phyloP scores from a whole-genome alignment of 495 filamentous ascomycete genomes.

The Penicillium maclennaniae region DNA sequence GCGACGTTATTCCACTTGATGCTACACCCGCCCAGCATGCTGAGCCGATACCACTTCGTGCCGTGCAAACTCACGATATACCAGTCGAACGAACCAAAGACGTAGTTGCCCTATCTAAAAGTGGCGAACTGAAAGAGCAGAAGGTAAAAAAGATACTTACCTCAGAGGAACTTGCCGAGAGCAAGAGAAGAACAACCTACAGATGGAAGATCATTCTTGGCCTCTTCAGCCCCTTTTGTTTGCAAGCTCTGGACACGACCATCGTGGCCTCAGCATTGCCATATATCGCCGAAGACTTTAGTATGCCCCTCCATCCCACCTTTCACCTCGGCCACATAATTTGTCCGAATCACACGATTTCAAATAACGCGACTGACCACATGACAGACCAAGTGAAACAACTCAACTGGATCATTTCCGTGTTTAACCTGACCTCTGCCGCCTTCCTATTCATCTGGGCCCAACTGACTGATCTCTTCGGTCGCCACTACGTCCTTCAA shows the following conservation, averaged over 20 bases:
- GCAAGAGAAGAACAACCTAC: slow-evolving; percentile 27
- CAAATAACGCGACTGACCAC: neutral
- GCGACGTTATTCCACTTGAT: no score
- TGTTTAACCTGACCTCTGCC: slow-evolving; percentile 58
- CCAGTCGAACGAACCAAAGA: no score
- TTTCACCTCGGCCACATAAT: no score
- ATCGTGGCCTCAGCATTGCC: slow-evolving; percentile 58
- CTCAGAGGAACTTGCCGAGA: slow-evolving; percentile 10
- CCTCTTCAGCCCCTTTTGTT: slow-evolving; percentile 48
- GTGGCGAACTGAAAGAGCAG: no score
- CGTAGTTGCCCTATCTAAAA: no score
- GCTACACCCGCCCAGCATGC: no score
- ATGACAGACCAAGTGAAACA: slow-evolving; percentile 47
- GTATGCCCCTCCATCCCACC: slow-evolving; percentile 27
- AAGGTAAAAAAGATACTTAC: slow-evolving; percentile 1
- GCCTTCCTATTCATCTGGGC: slow-evolving; percentile 60
- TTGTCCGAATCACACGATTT: no score
- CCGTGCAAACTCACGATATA: no score
- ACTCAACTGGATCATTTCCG: slow-evolving; percentile 61
- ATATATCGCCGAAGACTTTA: slow-evolving; percentile 56
- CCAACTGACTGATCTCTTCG: slow-evolving; percentile 58
- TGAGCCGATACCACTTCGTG: no score
- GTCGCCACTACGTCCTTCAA: slow-evolving; percentile 48
- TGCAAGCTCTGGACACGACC: slow-evolving; percentile 54
- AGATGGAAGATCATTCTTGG: slow-evolving; percentile 52